These are phyloP conservation scores for Lepidium didymum DNA, from an alignment of 345 rosid genomes.

Conservation along the genomic window DNA sequence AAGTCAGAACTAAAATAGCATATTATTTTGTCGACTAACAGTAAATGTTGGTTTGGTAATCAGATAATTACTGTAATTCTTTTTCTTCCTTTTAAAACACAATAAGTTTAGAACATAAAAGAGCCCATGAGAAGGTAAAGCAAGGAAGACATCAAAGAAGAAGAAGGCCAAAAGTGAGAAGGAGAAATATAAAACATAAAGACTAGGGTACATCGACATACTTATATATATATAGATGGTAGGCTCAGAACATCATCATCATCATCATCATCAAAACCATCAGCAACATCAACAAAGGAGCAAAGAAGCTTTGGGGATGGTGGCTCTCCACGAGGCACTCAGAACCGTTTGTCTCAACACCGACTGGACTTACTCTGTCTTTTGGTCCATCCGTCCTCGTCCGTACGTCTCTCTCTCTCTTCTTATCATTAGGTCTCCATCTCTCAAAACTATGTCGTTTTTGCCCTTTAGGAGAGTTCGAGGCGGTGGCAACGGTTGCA, in stretches of 20 bases:
- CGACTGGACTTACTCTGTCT: constrained; percentile 99
- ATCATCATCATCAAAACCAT: constrained; percentile 26
- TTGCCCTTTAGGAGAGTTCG: constrained; percentile 66
- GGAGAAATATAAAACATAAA: background rate
- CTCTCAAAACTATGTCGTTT: constrained; percentile 16
- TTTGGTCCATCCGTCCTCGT: constrained; percentile 99
- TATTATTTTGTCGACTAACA: background rate
- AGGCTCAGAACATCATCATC: constrained; percentile 68
- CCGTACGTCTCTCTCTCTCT: constrained; percentile 43
- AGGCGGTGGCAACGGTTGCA: constrained; percentile 97
- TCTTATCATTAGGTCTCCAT: constrained; percentile 19
- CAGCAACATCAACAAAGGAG: constrained; percentile 44
- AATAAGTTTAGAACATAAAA: background rate
- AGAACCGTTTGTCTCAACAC: constrained; percentile 95
- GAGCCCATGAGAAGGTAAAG: constrained; percentile 20
- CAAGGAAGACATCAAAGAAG: constrained; percentile 9
- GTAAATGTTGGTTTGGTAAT: constrained; percentile 15
- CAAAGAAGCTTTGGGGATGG: constrained; percentile 99
- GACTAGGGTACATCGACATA: background rate
- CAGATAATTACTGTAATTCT: background rate
- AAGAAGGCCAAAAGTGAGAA: constrained; percentile 14
- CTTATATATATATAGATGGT: constrained; percentile 45
- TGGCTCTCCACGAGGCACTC: constrained; percentile 99
- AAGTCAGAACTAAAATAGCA: constrained; percentile 16
- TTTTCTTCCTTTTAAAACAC: background rate